phyloP scores from a whole-genome alignment of 805 yeast species.

The Candida glaebosa region DNA sequence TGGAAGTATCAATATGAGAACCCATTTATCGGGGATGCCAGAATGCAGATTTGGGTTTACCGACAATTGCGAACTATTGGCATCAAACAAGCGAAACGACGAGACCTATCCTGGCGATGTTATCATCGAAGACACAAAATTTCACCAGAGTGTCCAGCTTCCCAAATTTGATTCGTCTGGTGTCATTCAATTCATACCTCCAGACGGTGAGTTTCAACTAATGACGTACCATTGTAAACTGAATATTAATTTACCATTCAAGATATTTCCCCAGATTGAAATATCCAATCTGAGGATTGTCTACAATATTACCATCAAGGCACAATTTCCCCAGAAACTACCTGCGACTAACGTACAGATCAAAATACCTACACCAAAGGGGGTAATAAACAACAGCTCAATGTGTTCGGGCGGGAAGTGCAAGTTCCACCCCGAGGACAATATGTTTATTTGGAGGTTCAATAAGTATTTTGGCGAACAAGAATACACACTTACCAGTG shows the following conservation, averaged over 20 bases:
- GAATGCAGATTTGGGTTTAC: conserved; percentile 76
- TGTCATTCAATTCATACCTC: conserved; percentile 72
- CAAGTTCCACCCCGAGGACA: conserved; percentile 64
- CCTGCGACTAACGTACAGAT: conserved; percentile 63
- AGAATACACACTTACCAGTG: conserved; percentile 58
- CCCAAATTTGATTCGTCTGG: conserved; percentile 63
- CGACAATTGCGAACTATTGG: conserved; percentile 38
- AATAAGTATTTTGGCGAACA: conserved; percentile 64
- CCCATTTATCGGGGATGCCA: conserved; percentile 80
- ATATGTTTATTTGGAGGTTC: conserved; percentile 65
- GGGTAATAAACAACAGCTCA: conserved; percentile 22
- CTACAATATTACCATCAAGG: conserved; percentile 57
- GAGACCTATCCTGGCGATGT: conserved; percentile 51
- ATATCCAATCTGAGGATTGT: conserved; percentile 45
- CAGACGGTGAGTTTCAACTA: conserved; percentile 83
- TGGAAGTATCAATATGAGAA: conserved; percentile 67
- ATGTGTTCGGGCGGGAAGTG: conserved; percentile 70
- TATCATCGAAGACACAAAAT: conserved; percentile 69
- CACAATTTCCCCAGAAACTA: conserved; percentile 56
- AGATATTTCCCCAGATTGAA: conserved; percentile 52
- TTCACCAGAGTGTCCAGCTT: conserved; percentile 83
- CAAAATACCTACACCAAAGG: conserved; percentile 63
- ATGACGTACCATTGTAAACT: conserved; percentile 57
- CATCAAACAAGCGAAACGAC: conserved; percentile 20
- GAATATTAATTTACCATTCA: conserved; percentile 68